Evolutionary conservation across 371 early-diverging fungal species (phyloP).

Genomic region (Mucor lusitanicus): DNA sequence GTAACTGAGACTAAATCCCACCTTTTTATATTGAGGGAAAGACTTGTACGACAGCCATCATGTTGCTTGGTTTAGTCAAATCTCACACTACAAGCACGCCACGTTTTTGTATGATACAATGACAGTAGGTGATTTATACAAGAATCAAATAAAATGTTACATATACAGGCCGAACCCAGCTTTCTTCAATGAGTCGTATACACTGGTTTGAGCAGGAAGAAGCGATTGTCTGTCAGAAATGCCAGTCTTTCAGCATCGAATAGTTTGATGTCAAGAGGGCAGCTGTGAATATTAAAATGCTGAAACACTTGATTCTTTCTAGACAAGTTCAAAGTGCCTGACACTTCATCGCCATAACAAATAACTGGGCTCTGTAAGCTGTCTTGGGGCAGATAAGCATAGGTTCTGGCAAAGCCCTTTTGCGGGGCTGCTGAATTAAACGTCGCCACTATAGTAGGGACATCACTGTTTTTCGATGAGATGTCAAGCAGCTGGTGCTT

Average conservation of each 20-base stretch:
- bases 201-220: background rate
- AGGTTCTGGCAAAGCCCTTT: background rate
- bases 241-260: background rate
- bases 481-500: background rate
- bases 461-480: background rate
- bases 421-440: background rate
- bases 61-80: too few relatives aligned
- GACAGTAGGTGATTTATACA: background rate
- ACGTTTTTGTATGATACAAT: too few relatives aligned
- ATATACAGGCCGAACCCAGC: background rate
- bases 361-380: background rate
- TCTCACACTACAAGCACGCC: too few relatives aligned
- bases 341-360: background rate
- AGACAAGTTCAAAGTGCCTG: background rate
- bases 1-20: background rate
- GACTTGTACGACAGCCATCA: background rate
- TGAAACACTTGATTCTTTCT: background rate
- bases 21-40: background rate
- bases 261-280: background rate
- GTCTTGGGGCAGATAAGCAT: background rate
- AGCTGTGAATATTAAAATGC: background rate
- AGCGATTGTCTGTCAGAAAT: background rate
- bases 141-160: background rate
- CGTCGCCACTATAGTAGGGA: background rate
- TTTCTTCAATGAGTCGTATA: background rate